Percentiles rank a stretch among this genome's conserved stretches.
Evolutionary conservation across 1,139 yeast species (phyloP).

Genomic region (Sugiyamaella castrensis): DNA sequence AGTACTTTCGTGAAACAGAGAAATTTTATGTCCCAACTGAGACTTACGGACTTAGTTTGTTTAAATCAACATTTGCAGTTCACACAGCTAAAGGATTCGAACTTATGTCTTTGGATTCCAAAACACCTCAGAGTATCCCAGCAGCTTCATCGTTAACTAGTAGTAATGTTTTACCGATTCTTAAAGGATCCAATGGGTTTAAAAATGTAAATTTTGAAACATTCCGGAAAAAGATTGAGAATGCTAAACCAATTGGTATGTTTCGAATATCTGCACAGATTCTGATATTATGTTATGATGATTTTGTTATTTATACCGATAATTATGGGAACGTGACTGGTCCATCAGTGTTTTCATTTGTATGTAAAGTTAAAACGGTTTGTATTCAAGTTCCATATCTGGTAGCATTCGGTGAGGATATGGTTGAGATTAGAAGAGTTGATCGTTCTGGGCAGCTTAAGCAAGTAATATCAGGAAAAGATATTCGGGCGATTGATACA

Average conservation of each 20-base stretch:
- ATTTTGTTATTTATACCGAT: slow-evolving; percentile 69
- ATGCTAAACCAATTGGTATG: slow-evolving; percentile 56
- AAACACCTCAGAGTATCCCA: slow-evolving; percentile 56
- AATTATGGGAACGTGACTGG: slow-evolving; percentile 62
- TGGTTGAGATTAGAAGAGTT: slow-evolving; percentile 65
- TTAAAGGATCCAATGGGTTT: slow-evolving; percentile 20
- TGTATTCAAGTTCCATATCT: slow-evolving; percentile 58
- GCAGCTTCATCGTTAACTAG: slow-evolving; percentile 36
- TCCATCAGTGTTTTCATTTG: slow-evolving; percentile 56
- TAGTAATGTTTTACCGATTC: slow-evolving; percentile 4
- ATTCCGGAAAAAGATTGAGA: slow-evolving; percentile 29
- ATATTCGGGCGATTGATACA: slow-evolving; percentile 48
- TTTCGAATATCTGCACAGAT: slow-evolving; percentile 55
- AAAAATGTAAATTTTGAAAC: slow-evolving; percentile 21
- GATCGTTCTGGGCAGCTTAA: slow-evolving; percentile 47
- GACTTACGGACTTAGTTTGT: slow-evolving; percentile 37
- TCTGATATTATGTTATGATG: slow-evolving; percentile 65
- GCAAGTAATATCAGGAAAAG: slow-evolving; percentile 73
- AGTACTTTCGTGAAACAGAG: slow-evolving; percentile 39
- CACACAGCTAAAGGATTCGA: slow-evolving; percentile 71
- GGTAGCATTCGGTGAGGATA: slow-evolving; percentile 62
- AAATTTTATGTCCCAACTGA: slow-evolving; percentile 36
- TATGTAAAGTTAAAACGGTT: slow-evolving; percentile 57
- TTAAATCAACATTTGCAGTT: slow-evolving; percentile 51
- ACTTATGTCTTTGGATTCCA: slow-evolving; percentile 58